Conservation (phyloP, 352 stramenopile genomes). For the Pythium insidiosum region DNA sequence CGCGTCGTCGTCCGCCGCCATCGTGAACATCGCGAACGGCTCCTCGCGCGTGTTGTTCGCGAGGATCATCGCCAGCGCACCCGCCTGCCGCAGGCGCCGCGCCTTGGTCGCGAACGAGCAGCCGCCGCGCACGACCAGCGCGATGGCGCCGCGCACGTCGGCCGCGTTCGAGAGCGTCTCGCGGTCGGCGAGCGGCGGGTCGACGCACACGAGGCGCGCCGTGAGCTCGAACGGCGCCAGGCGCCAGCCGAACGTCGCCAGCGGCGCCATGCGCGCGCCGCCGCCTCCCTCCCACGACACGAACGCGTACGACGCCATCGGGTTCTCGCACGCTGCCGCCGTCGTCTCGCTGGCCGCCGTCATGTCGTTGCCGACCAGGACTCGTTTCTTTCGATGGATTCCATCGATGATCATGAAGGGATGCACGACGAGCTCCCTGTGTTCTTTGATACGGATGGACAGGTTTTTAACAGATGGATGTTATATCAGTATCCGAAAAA, state of each 20-base stretch:
- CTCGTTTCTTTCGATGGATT: too few species aligned
- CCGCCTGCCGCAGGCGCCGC: constrained; percentile 37
- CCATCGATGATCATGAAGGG: too few species aligned
- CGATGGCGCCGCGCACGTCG: constrained; percentile 39
- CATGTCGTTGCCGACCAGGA: too few species aligned
- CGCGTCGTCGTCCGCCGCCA: constrained; percentile 25
- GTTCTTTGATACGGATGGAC: too few species aligned
- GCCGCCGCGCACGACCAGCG: constrained; percentile 54
- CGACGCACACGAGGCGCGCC: constrained; percentile 36
- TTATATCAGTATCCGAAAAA: too few species aligned
- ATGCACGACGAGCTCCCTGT: too few species aligned
- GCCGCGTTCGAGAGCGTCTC: constrained; percentile 31
- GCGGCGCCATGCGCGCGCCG: constrained; percentile 33
- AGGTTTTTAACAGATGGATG: too few species aligned
- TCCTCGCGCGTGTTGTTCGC: constrained; percentile 52
- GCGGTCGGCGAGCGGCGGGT: constrained; percentile 52
- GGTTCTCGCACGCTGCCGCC: not conserved
- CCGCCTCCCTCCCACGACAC: constrained; percentile 40
- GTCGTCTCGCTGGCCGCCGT: not conserved
- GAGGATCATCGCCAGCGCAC: constrained; percentile 46
- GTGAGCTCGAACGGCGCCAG: constrained; percentile 14
- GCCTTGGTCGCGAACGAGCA: constrained; percentile 68
- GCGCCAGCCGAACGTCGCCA: constrained; percentile 52
- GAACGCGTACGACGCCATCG: constrained; percentile 26
- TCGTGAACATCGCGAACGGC: constrained; percentile 49